Base-by-base conservation (phyloP, 768 basidiomycete genomes). In the Kwoniella bestiolae region DNA sequence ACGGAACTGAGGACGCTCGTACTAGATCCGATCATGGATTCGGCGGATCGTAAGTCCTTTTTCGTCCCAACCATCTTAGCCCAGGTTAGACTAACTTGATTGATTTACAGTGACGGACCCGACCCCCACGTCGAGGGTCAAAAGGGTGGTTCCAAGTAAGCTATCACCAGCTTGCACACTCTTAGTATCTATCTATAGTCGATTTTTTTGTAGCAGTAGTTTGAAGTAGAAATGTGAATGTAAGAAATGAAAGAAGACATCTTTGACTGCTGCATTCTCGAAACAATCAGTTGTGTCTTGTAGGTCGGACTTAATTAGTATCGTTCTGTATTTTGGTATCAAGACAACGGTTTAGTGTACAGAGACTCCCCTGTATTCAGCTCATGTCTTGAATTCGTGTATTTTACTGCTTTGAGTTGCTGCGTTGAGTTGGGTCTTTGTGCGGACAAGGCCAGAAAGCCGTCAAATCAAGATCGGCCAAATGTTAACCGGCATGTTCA, bases 21-120 rank as follows among this genome's bases (percentile, higher is more conserved):
- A 73, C 72, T 51, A 68, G 65, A 38, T 69, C 69, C 46, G 80
- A 80, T 60, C 81, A 82, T 72, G 81, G 81, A 28, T 81, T 81
- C 67, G 80, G 80, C 60, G 79, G 78, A 63, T 74, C 71, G 79
- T 77, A 34, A 71, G 76, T 74, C 8, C 3, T 16, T 23, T n/a
- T 11, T 60, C 21, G 28, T 5, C 38, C 2, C 1, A 9, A 56
- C 34, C 7, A 21, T 6, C 18, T 31, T 7, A 5, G 11, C n/a
- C n/a, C n/a, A n/a, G n/a, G n/a, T n/a, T n/a, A n/a, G n/a, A n/a
- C 35, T 18, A 23, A 23, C 5, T 4, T 34, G 45, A 34, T 52
- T 52, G 32, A 23, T 31, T n/a, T 23, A 5, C 56, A 77, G 76
- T 52, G 73, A 74, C 59, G 76, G 77, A 64, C 77, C 77, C 26